These are phyloP conservation scores for Colletotrichum echinochloae DNA, from an alignment of 2,329 filamentous ascomycete genomes.

Conservation along the genomic window DNA sequence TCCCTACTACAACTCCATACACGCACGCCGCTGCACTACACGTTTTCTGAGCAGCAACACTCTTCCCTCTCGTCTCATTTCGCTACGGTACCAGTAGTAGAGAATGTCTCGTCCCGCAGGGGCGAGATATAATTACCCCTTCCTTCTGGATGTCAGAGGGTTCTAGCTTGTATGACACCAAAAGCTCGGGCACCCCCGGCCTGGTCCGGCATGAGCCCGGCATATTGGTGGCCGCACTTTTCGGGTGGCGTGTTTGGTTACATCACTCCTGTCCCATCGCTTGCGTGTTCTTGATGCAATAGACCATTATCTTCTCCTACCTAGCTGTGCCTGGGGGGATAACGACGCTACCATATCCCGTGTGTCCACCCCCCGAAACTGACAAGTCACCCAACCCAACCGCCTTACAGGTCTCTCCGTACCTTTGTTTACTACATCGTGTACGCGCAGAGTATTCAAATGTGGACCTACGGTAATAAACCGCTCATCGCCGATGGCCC, in stretches of 20 bases:
- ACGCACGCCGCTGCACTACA: not conserved
- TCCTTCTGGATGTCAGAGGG: not conserved
- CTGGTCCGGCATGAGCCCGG: conserved; percentile 22
- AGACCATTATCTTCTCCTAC: not conserved
- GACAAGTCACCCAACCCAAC: not conserved
- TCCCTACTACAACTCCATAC: not conserved
- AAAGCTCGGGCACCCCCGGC: not conserved
- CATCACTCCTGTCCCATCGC: conserved; percentile 20
- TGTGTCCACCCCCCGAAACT: conserved; percentile 1
- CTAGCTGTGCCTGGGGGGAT: not conserved
- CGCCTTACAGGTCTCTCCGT: conserved; percentile 3
- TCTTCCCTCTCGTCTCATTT: not conserved
- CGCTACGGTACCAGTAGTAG: too few relatives aligned
- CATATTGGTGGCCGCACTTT: conserved; percentile 29
- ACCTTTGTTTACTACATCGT: not conserved
- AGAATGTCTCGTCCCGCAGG: not conserved
- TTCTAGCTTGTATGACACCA: not conserved
- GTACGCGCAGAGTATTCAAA: not conserved
- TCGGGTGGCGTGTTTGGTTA: conserved; percentile 34
- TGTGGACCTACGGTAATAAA: not conserved
- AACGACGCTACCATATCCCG: conserved; percentile 6
- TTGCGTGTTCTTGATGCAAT: not conserved
- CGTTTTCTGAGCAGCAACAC: not conserved
- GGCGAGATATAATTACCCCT: not conserved
- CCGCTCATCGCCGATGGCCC: conserved; percentile 23